phyloP scores from a whole-genome alignment of 768 basidiomycete species.

The Boletus tylopilopsis region DNA sequence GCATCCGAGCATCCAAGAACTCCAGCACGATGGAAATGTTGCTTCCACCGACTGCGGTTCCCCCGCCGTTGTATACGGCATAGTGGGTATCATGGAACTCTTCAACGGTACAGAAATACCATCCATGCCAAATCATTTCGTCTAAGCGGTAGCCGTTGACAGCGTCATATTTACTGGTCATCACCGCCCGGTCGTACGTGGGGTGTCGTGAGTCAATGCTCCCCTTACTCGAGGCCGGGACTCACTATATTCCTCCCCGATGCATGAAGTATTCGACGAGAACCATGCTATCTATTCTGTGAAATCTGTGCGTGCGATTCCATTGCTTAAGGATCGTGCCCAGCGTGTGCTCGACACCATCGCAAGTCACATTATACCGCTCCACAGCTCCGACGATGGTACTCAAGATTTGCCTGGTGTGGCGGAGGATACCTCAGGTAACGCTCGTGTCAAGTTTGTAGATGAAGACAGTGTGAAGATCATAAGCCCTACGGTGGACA shows the following conservation, averaged over 20 bases:
- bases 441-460: constrained; percentile 53
- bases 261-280: constrained; percentile 64
- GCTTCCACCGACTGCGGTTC: constrained; percentile 50
- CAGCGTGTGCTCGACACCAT: constrained; percentile 48
- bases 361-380: constrained; percentile 48
- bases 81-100: constrained; percentile 70
- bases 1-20: constrained; percentile 48
- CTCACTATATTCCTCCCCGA: background rate
- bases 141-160: constrained; percentile 14
- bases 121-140: background rate
- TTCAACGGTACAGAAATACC: constrained; percentile 52
- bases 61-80: constrained; percentile 64
- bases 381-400: constrained; percentile 36
- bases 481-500: constrained; percentile 34
- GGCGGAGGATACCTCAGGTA: constrained; percentile 9
- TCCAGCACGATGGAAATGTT: constrained; percentile 33
- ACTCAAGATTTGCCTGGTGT: constrained; percentile 21
- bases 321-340: constrained; percentile 65
- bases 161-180: constrained; percentile 78
- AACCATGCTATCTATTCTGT: constrained; percentile 61
- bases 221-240: background rate
- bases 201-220: constrained; percentile 55
- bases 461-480: constrained; percentile 44
- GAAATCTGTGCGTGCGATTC: constrained; percentile 67
- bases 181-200: constrained; percentile 57